Evolutionary conservation across 495 filamentous ascomycete genomes (phyloP), one percentile per base, ranked within the genome.

Genomic region (Cercophora scortea): DNA sequence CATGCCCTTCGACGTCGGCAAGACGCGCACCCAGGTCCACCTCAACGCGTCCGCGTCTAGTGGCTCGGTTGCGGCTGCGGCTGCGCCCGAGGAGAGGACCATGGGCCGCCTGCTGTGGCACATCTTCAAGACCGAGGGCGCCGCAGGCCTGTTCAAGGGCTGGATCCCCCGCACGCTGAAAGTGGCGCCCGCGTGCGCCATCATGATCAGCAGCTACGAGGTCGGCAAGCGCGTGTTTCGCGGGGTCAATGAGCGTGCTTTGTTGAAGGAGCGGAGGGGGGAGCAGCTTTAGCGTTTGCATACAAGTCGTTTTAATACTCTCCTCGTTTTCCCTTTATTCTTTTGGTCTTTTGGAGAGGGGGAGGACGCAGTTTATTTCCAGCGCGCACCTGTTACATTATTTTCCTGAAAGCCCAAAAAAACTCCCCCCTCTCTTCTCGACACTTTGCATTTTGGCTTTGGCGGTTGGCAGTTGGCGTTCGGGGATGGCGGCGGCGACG

Each of bases 181-280:
- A 61, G 91, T 97, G 6, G 91, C 93, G 10, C 93, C 93, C 1
- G 90, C 91, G 12, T 97, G 93, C 69, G 93, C 94, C n/a, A 96
- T 98, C 61, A 98, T 98, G 93, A 98, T 98, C 56, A 95, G 89
- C 51, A 94, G 83, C 51, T 98, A 97, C 60, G 93, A 98, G 69
- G 78, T 97, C 18, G 90, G 94, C 10, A 98, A 98, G 79, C 85
- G 85, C 65, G 85, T 86, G 67, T 92, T 93, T 7, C 72, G 80
- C 51, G 79, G 80, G 17, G 83, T 88, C 50, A 96, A 98, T 60
- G 85, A 92, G 62, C 74, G 79, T 43, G 65, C 72, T 16, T 46
- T 57, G 47, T 52, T 46, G 17, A 61, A 57, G 48, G n/a, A 58
- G 35, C 33, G 54, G 13, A 45, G 45, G 33, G 42, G 15, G 16